Evolutionary conservation across 192 early-diverging fungal genomes (phyloP), one percentile per base, ranked within the genome.

Genomic region (Backusella sp.): DNA sequence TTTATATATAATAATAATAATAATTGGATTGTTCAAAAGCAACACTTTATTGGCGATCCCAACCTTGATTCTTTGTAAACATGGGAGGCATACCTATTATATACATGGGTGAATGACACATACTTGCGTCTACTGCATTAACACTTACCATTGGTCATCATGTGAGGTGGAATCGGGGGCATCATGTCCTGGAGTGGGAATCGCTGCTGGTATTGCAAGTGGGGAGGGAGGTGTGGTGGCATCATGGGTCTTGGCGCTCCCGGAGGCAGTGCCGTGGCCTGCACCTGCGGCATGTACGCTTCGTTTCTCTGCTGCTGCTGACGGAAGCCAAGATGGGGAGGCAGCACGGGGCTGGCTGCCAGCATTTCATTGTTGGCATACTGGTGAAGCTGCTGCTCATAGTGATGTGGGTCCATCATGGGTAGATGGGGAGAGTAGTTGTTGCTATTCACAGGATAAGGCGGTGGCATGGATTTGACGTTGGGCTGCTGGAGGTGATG

Each of bases 131-230:
- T 26, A n/a, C 37, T 26, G 19, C 14, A 23, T 26, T 0, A 70
- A 0, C 15, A 53, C 7, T 56, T 73, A 73, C 76, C 76, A 21
- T 73, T 77, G 4, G 76, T 34, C 76, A 77, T 77, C 34, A 73
- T 66, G 14, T 75, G 74, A 42, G 66, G 62, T 35, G 65, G 65
- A 26, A 66, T 74, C 21, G 73, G 73, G 26, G 56, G 73, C 66
- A 76, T 68, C 75, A 76, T 76, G 14, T 72, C 66, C 21, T 72
- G 70, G 21, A 77, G 37, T 49, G 62, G 69, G 34, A 52, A 77
- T 28, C 69, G 44, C 17, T 44, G 52, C 26, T 72, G 77, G 21
- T 52, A 21, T 53, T 65, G 77, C 41, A 79, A 21, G 41, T 41
- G 66, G 35, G 66, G 77, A 19, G 70, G 76, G 17, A 62, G 34